These are phyloP conservation scores for Neocatenulostroma microsporum DNA, from an alignment of 2,329 filamentous ascomycete genomes.

Conservation along the genomic window DNA sequence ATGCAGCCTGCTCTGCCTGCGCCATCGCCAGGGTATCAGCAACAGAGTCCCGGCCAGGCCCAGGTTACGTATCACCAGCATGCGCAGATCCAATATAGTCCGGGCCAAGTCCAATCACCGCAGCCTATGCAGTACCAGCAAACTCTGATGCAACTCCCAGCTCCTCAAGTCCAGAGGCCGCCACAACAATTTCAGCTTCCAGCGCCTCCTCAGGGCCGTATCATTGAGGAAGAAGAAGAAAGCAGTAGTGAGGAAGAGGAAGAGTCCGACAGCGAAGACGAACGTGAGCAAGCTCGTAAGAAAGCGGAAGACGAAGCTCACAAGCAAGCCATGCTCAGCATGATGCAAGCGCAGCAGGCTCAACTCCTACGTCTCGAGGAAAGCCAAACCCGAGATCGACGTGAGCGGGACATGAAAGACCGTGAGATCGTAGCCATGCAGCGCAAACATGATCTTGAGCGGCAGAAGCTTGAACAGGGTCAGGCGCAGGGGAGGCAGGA, in stretches of 20 bases:
- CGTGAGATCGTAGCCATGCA: not conserved
- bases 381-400: not conserved
- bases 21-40: not conserved
- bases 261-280: not conserved
- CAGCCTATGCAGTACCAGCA: not conserved
- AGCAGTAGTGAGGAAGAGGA: not conserved
- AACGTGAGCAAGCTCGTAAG: not conserved
- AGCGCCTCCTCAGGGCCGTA: not conserved
- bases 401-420: not conserved
- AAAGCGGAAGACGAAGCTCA: not conserved
- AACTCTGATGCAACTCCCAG: not conserved
- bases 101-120: not conserved
- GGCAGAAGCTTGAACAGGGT: too few relatives aligned
- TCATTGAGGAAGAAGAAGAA: not conserved
- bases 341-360: not conserved
- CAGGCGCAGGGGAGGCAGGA: too few relatives aligned
- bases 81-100: not conserved
- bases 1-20: slow-evolving; percentile 1
- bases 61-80: not conserved
- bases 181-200: not conserved
- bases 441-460: not conserved
- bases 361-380: not conserved
- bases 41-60: too few relatives aligned
- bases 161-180: not conserved
- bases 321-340: not conserved